Conservation (phyloP, 352 stramenopile genomes). For the Nannochloropsis limnetica region DNA sequence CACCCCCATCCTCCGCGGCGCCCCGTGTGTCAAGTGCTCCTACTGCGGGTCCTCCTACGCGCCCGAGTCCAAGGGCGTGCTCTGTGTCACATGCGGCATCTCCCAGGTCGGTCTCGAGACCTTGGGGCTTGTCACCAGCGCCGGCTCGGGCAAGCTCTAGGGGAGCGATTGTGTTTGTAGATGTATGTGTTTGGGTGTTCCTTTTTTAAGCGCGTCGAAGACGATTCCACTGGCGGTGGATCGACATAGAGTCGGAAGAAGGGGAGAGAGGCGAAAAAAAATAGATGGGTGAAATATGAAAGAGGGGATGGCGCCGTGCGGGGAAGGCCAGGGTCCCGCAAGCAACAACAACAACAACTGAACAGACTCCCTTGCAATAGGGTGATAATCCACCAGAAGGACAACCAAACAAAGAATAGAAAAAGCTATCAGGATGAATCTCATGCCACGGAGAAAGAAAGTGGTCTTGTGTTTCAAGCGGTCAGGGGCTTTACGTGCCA, state of each 20-base stretch:
- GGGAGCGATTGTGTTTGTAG: background rate
- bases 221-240: background rate
- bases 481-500: background rate
- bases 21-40: conserved; percentile 76
- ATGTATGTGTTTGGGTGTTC: background rate
- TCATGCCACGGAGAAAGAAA: no score
- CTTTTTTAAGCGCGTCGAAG: background rate
- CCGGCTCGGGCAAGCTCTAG: conserved; percentile 22
- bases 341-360: background rate
- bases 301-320: background rate
- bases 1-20: conserved; percentile 84
- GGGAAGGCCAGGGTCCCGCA: background rate
- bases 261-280: background rate
- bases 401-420: background rate
- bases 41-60: conserved; percentile 86
- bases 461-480: no score
- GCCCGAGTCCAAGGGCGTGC: conserved; percentile 66
- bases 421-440: background rate
- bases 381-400: background rate
- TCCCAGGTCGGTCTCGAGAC: conserved; percentile 51
- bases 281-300: background rate
- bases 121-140: conserved; percentile 50
- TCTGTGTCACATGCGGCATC: conserved; percentile 50
- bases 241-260: background rate
- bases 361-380: background rate